phyloP scores from a whole-genome alignment of 768 basidiomycete species.

The Daedaleopsis nitida region DNA sequence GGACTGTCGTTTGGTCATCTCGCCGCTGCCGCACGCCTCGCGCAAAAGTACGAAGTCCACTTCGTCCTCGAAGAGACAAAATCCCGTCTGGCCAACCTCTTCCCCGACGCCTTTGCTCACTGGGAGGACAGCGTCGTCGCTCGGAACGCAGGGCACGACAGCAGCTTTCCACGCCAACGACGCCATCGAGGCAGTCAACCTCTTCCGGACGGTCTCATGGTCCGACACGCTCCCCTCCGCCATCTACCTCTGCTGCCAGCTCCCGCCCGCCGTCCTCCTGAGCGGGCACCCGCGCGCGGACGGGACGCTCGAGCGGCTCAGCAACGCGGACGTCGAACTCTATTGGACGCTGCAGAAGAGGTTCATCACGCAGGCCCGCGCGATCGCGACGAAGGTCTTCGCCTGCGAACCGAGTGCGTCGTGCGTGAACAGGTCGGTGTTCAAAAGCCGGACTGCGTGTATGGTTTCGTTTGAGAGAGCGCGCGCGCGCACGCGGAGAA shows the following conservation, averaged over 20 bases:
- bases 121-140: not conserved
- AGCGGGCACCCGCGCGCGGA: not conserved
- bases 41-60: too few relatives aligned
- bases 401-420: too few relatives aligned
- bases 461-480: too few relatives aligned
- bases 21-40: too few relatives aligned
- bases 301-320: conserved; percentile 1
- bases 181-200: conserved; percentile 10
- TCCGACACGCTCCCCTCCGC: conserved; percentile 2
- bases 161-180: not conserved
- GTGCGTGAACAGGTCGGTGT: too few relatives aligned
- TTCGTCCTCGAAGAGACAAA: too few relatives aligned
- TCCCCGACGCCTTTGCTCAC: not conserved
- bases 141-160: not conserved
- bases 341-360: not conserved
- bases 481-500: too few relatives aligned
- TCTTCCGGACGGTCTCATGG: not conserved
- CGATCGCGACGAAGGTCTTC: too few relatives aligned
- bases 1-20: too few relatives aligned
- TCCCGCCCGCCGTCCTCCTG: not conserved
- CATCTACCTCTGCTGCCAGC: conserved; percentile 8
- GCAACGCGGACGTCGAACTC: not conserved
- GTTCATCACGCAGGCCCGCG: not conserved
- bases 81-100: not conserved
- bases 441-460: too few relatives aligned